Conservation (phyloP, 345 rosid genomes). For the Bruguiera gymnorhiza region DNA sequence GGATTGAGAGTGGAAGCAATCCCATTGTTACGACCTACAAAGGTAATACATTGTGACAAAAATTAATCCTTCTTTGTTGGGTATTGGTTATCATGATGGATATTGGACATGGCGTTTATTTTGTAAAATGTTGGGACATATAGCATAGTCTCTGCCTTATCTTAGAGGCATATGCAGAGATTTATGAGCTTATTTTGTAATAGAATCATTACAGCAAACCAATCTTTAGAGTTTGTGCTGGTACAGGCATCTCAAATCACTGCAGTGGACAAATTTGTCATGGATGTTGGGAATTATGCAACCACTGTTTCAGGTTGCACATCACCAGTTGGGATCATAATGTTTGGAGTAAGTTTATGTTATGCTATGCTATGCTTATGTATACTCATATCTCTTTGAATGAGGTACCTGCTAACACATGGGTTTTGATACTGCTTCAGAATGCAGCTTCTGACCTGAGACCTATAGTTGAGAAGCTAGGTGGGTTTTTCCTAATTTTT, state of each 20-base stretch:
- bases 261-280: constrained; percentile 50
- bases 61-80: background rate
- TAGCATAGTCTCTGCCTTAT: background rate
- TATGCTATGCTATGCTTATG: constrained; percentile 7
- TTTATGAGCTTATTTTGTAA: background rate
- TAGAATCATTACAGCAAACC: constrained; percentile 13
- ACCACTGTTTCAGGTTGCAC: constrained; percentile 48
- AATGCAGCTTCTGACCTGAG: constrained; percentile 37
- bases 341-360: constrained; percentile 60
- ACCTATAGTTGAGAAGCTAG: constrained; percentile 52
- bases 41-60: constrained; percentile 30
- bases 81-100: background rate
- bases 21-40: constrained; percentile 33
- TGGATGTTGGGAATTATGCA: constrained; percentile 51
- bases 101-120: background rate
- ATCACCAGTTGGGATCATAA: constrained; percentile 61
- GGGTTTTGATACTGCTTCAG: constrained; percentile 36
- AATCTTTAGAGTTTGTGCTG: background rate
- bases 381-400: constrained; percentile 6
- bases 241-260: constrained; percentile 35
- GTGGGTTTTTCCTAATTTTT: constrained; percentile 34
- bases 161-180: background rate
- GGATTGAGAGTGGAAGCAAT: constrained; percentile 75
- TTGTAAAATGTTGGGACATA: background rate
- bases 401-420: constrained; percentile 10